phyloP scores from a whole-genome alignment of 2,329 filamentous ascomycete genomes.

The Monilinia laxa region DNA sequence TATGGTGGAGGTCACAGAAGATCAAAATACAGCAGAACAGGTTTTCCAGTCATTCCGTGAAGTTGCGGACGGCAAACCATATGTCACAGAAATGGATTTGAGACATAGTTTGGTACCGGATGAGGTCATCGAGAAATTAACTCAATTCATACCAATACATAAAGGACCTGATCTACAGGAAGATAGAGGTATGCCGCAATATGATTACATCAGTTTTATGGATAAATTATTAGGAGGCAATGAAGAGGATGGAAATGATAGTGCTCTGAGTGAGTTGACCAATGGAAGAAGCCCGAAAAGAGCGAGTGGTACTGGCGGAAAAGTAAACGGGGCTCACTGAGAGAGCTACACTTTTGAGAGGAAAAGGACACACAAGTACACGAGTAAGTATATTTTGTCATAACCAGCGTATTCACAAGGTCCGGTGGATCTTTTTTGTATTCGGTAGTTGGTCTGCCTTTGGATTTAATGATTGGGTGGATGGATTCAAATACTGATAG shows the following conservation, averaged over 20 bases:
- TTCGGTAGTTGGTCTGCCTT: constrained; percentile 17
- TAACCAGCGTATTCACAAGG: constrained; percentile 2
- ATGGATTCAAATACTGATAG: constrained; percentile 11
- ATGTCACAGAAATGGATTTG: constrained; percentile 96
- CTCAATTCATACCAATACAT: constrained; percentile 82
- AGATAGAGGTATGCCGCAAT: constrained; percentile 82
- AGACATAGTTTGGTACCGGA: constrained; percentile 93
- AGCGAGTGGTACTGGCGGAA: constrained; percentile 9
- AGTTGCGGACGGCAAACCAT: constrained; percentile 97
- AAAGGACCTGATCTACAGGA: constrained; percentile 81
- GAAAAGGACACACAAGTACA: neutral
- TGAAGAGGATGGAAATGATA: constrained; percentile 32
- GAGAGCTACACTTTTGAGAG: neutral
- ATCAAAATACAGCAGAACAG: constrained; percentile 97
- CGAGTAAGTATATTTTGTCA: constrained; percentile 19
- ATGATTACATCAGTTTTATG: constrained; percentile 97
- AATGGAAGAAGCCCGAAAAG: constrained; percentile 35
- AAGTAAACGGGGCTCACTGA: constrained; percentile 23
- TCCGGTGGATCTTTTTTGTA: constrained; percentile 16
- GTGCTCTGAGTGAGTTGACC: constrained; percentile 32
- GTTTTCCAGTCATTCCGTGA: constrained; percentile 98
- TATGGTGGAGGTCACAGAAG: constrained; percentile 98
- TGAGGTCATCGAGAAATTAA: constrained; percentile 90
- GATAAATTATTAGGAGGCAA: constrained; percentile 65
- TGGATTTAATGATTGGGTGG: constrained; percentile 14